Evolutionary conservation across 1,284 basidiomycete species (phyloP), one percentile per base, ranked within the genome.

Genomic region (Ustilago curta): DNA sequence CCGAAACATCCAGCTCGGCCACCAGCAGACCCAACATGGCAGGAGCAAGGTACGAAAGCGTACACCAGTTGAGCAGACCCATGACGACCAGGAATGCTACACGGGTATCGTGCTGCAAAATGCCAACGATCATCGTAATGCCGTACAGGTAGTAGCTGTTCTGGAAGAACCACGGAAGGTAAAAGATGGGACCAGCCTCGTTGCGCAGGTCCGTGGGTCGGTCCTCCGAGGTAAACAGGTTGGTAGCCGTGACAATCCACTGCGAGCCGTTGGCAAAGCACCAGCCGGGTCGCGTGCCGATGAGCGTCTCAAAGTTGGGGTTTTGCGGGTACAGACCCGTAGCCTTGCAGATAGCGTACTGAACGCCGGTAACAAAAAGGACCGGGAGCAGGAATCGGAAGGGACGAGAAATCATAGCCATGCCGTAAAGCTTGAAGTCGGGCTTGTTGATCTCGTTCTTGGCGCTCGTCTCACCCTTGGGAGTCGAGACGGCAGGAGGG

Each of bases 91-190:
- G 32, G 49, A 76, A 68, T 4, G 54, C 47, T 16, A 76, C 58
- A 4, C 73, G 57, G 4, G 73, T 71, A 43, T 76, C 73, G 8
- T 23, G 47, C 40, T 68, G 68, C 23, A 76, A 39, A 31, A 71
- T 53, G 43, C 57, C 39, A 40, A 68, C 56, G 25, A 76, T 65
- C 65, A 71, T 59, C 14, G 61, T 62, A 25, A 65, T 9, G 29
- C 65, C 69, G 25, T 76, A 76, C 14, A 70, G 42, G 49, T 76
- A 76, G 62, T 68, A 76, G 62, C 65, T 71, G 64, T 68, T 68
- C 50, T 76, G 73, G 59, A 76, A 70, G 49, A 71, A 63, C 73
- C 73, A 76, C 23, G 73, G 73, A 35, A 71, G 27, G 49, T 57
- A 65, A 53, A 64, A 76, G 35, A 76, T 59, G 1, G 64, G 51